These are phyloP conservation scores for Exophiala alcalophila DNA, from an alignment of 2,329 filamentous ascomycete species.

Conservation along the genomic window DNA sequence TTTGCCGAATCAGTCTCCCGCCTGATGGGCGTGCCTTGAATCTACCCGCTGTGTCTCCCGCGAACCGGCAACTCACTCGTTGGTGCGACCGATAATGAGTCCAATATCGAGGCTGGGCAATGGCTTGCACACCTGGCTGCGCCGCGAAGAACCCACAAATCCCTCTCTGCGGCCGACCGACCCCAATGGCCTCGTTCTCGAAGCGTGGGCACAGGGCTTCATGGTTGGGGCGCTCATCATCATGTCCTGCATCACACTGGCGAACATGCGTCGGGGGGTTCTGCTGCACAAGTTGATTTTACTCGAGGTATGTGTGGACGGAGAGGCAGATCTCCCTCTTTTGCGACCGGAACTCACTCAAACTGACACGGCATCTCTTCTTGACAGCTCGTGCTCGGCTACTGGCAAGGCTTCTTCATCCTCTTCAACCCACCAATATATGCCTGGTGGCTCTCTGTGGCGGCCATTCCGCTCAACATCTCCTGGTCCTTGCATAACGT, in stretches of 20 bases:
- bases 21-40: constrained; percentile 17
- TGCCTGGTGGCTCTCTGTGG: constrained; percentile 58
- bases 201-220: constrained; percentile 43
- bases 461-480: constrained; percentile 54
- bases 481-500: constrained; percentile 60
- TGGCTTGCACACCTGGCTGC: constrained; percentile 20
- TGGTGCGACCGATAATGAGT: constrained; percentile 21
- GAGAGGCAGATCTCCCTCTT: neutral
- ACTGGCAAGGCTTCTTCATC: constrained; percentile 55
- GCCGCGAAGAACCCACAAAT: constrained; percentile 22
- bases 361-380: constrained; percentile 5
- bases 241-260: constrained; percentile 43
- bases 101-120: constrained; percentile 19
- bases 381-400: constrained; percentile 48
- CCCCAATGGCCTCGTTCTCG: constrained; percentile 35
- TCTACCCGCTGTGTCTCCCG: neutral
- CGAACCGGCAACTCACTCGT: constrained; percentile 1
- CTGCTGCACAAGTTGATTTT: constrained; percentile 46
- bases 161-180: constrained; percentile 27
- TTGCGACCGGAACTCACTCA: neutral
- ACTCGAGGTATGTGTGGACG: constrained; percentile 40
- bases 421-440: constrained; percentile 52
- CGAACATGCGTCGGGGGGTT: constrained; percentile 44
- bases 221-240: constrained; percentile 45
- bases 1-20: constrained; percentile 1